Evolutionary conservation across 208 protist species (phyloP).

Genomic region (Spongospora subterranea): DNA sequence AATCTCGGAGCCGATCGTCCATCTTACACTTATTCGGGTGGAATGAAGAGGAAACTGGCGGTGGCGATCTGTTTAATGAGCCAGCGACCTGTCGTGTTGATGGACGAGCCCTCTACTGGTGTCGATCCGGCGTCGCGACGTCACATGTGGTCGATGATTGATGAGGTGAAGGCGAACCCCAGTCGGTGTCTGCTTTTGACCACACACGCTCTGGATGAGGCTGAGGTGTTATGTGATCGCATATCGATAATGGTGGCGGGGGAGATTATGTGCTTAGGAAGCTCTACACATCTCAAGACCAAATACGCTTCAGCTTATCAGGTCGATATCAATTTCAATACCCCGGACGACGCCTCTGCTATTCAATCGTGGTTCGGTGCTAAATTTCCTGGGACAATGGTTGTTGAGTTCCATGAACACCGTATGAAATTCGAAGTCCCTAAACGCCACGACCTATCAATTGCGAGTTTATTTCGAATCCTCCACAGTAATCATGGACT

Average conservation of each 20-base stretch:
- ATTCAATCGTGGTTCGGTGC: background rate
- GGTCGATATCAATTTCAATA: background rate
- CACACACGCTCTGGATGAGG: slow-evolving; percentile 73
- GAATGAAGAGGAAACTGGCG: slow-evolving; percentile 83
- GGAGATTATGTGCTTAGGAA: slow-evolving; percentile 83
- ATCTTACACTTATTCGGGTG: slow-evolving; percentile 73
- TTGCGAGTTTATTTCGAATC: background rate
- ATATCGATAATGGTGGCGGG: slow-evolving; percentile 80
- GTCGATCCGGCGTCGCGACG: slow-evolving; percentile 65
- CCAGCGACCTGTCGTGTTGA: slow-evolving; percentile 78
- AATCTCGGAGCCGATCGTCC: background rate
- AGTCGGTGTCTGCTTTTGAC: slow-evolving; percentile 66
- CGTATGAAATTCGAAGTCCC: background rate
- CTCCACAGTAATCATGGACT: background rate
- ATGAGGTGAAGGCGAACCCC: background rate
- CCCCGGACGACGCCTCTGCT: background rate
- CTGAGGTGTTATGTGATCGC: slow-evolving; percentile 70
- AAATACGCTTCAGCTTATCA: background rate
- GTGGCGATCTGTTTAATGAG: slow-evolving; percentile 81
- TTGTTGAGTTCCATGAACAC: background rate
- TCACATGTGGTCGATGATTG: slow-evolving; percentile 70
- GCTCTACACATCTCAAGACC: slow-evolving; percentile 80
- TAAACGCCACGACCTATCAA: background rate
- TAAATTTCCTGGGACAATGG: background rate
- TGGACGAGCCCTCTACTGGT: slow-evolving; percentile 81